A percentile compares a stretch with the other conserved stretches of the same genome.
Evolutionary conservation across 805 yeast genomes (phyloP).

Genomic region (Blastobotrys terrestris): DNA sequence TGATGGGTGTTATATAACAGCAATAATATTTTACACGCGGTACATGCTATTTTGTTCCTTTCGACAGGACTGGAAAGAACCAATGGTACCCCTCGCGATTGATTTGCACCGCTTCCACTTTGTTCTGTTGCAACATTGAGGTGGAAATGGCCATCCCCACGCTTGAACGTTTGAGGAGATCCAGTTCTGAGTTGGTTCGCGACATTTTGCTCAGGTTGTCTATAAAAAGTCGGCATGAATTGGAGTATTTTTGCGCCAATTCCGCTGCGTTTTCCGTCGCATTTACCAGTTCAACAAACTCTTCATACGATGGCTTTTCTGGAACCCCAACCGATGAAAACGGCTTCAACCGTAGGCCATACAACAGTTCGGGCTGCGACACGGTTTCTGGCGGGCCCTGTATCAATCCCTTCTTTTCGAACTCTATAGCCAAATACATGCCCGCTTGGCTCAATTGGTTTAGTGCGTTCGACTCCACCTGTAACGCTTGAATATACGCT

Average conservation of each 20-base stretch:
- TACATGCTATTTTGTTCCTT: too few relatives aligned
- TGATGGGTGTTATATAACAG: too few relatives aligned
- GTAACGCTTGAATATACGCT: slow-evolving; percentile 24
- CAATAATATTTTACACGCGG: too few relatives aligned
- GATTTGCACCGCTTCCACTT: not conserved
- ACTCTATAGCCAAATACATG: slow-evolving; percentile 21
- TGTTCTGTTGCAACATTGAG: slow-evolving; percentile 11
- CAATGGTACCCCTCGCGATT: slow-evolving; percentile 35
- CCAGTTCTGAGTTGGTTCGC: slow-evolving; percentile 17
- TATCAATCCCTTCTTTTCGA: slow-evolving; percentile 3
- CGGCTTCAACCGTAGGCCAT: slow-evolving; percentile 65
- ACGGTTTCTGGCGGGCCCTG: slow-evolving; percentile 7
- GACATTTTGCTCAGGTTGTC: slow-evolving; percentile 17
- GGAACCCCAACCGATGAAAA: slow-evolving; percentile 80
- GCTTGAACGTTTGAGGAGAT: slow-evolving; percentile 16
- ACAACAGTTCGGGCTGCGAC: slow-evolving; percentile 32
- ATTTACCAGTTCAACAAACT: slow-evolving; percentile 16
- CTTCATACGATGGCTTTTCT: slow-evolving; percentile 45
- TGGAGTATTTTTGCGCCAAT: slow-evolving; percentile 23
- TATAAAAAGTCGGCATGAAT: slow-evolving; percentile 13
- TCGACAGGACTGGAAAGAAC: slow-evolving; percentile 39
- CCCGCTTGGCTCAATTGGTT: slow-evolving; percentile 29
- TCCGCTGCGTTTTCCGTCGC: slow-evolving; percentile 11
- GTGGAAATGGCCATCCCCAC: slow-evolving; percentile 13
- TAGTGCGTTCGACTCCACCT: slow-evolving; percentile 28